Evolutionary conservation across 208 protist genomes (phyloP), one percentile per base, ranked within the genome.

Genomic region (Vickermania ingenoplastis): DNA sequence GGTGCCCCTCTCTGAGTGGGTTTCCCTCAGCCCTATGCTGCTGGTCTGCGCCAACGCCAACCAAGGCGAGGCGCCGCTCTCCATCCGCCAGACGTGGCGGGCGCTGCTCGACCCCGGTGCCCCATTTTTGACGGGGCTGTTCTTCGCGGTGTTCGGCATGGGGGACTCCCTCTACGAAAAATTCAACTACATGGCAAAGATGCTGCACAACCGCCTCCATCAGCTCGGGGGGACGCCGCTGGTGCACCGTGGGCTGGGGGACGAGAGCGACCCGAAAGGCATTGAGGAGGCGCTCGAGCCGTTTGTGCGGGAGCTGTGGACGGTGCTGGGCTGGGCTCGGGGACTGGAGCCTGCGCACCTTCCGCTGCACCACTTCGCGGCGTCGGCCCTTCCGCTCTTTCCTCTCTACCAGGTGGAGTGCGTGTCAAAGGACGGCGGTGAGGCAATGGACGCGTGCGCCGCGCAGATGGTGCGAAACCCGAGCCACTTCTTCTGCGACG

Each of bases 161-260:
- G 93, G 93, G 7, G 91, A 97, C 69, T 90, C 81, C 1, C 59
- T 83, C 5, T 97, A 97, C 63, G 57, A 57, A 11, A 91, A 92
- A 61, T 97, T 92, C 60, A 97, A 96, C 74, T 89, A 90, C 69
- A 88, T 94, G 68, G 88, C 79, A 0, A 96, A 96, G 69, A 92
- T 95, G 83, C 63, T 96, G 52, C 83, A 96, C 74, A 95, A 95
- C 68, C 74, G 91, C 17, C 63, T 97, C 30, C 55, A 52, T 53
- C 83, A 94, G 73, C 71, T 97, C 0, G 88, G 88, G 17, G 89
- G 69, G 7, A 49, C 61, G 14, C 77, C 89, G 22, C 57, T 97
- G 28, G 28, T 93, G 56, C 58, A 89, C 45, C 76, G 86, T 24
- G 93, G 90, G 2, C 71, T 96, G 23, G 91, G 87, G 17, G 93